Percentiles rank a stretch among this genome's conserved stretches.
Evolutionary conservation across 2,329 filamentous ascomycete genomes (phyloP).

Genomic region (Cordyceps cicadae): DNA sequence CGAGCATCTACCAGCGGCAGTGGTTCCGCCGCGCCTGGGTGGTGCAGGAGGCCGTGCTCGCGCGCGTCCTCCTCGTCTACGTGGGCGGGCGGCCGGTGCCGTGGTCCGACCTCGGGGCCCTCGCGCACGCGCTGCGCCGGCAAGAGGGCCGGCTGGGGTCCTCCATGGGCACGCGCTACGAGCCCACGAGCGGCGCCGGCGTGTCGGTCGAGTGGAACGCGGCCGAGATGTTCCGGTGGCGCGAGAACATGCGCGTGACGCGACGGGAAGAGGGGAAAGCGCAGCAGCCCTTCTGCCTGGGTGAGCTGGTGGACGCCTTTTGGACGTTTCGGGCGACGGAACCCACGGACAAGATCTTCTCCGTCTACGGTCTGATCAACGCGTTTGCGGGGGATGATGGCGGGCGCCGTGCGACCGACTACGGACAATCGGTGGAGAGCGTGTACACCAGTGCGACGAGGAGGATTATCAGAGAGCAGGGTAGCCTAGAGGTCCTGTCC

Average conservation of each 20-base stretch:
- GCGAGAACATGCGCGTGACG: conserved; percentile 10
- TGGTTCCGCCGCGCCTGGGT: conserved; percentile 24
- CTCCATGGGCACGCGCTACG: conserved; percentile 13
- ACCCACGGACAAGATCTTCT: conserved; percentile 20
- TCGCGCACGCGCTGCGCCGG: conserved; percentile 16
- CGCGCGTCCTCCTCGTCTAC: conserved; percentile 19
- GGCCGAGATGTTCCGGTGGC: conserved; percentile 19
- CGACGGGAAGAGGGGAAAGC: conserved; percentile 5
- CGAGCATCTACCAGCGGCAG: conserved; percentile 19
- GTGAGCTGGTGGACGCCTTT: conserved; percentile 15
- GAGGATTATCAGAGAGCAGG: conserved; percentile 15
- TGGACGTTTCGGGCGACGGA: conserved; percentile 20
- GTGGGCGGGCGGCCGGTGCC: conserved; percentile 15
- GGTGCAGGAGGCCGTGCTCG: conserved; percentile 21
- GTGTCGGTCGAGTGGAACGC: conserved; percentile 20
- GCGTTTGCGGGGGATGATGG: conserved; percentile 13
- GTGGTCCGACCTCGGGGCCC: conserved; percentile 15
- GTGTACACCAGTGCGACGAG: conserved; percentile 18
- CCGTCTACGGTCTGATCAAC: conserved; percentile 19
- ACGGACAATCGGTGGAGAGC: conserved; percentile 15
- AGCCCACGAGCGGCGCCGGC: conserved; percentile 15
- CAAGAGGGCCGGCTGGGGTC: conserved; percentile 15
- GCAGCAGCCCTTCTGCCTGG: conserved; percentile 13
- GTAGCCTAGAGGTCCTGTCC: conserved; percentile 15
- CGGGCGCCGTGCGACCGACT: conserved; percentile 13